Base-by-base conservation (phyloP, 2,329 filamentous ascomycete genomes). In the Fusarium sp. region DNA sequence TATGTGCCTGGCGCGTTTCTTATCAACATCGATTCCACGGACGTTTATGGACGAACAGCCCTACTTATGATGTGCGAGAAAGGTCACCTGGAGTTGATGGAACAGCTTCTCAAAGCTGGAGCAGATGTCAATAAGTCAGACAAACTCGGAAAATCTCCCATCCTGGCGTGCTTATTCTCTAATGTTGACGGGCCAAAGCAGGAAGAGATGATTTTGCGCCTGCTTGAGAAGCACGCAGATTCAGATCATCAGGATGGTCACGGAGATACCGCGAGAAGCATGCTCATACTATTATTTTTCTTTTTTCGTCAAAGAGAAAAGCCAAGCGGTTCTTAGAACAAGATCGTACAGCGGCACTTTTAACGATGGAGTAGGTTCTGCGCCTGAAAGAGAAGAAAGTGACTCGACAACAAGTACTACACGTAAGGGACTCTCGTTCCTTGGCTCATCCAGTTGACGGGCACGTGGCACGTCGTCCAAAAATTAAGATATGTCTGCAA, bases 61-160 rank as follows among this genome's bases (percentile, higher is more conserved):
- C 6, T 50, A 2, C 38, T 50, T 2, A 24, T 18, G 8, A 22
- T 22, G n/a, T 50, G 33, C 10, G 20, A 18, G 11, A 7, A 50
- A 15, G 33, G 46, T 1, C n/a, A 20, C 22, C 11, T 11, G 22
- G 15, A 13, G 13, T 28, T 18, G 5, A 15, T 28, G 33, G 26
- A 18, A 11, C 34, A 15, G 5, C 17, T 50, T 14, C 22, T 38
- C 2, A 20, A 50, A 4, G 22, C 33, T 1, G 22, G 46, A 2
- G 46, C 46, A 9, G 22, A 38, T 4, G 11, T 26, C 1, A 13
- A 3, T 0, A 2, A 1, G 34, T 2, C 17, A 15, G 33, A 15
- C 3, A 26, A 14, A 1, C 14, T 11, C 1, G 14, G 20, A 5
- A 22, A 14, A 2, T 50, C 20, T 4, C 31, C 46, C 0, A 10